Conservation (phyloP, 805 yeast genomes). For the Jamesozyma spencerorum region DNA sequence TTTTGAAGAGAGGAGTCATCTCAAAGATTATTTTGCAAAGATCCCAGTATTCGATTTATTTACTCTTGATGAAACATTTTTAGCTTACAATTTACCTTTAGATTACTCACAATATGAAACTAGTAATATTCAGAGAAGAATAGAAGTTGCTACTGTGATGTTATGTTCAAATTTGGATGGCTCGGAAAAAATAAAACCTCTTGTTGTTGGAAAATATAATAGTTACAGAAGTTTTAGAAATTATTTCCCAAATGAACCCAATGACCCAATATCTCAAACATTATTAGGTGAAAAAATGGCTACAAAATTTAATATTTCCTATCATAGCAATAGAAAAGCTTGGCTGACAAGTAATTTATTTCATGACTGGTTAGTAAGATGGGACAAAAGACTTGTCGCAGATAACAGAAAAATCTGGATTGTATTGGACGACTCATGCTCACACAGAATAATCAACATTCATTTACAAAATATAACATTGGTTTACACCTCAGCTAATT, state of each 20-base stretch:
- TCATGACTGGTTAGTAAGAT: slow-evolving; percentile 50
- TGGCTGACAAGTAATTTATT: slow-evolving; percentile 57
- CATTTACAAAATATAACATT: slow-evolving; percentile 37
- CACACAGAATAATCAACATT: slow-evolving; percentile 49
- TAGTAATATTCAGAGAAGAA: slow-evolving; percentile 29
- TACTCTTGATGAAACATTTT: slow-evolving; percentile 50
- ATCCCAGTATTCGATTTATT: slow-evolving; percentile 45
- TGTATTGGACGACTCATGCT: slow-evolving; percentile 51
- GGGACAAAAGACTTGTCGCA: slow-evolving; percentile 48
- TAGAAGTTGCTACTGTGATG: slow-evolving; percentile 46
- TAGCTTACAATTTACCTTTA: slow-evolving; percentile 51
- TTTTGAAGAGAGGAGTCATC: slow-evolving; percentile 44
- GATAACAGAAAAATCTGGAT: slow-evolving; percentile 44
- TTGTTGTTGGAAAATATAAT: slow-evolving; percentile 52
- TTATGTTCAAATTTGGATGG: slow-evolving; percentile 56
- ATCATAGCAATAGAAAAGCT: slow-evolving; percentile 50
- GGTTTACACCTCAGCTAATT: slow-evolving; percentile 32
- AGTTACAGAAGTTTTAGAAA: slow-evolving; percentile 35
- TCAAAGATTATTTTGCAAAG: slow-evolving; percentile 38
- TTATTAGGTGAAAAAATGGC: slow-evolving; percentile 37
- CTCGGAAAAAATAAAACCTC: slow-evolving; percentile 50
- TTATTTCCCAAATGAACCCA: slow-evolving; percentile 27
- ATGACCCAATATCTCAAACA: slow-evolving; percentile 21
- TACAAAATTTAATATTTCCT: slow-evolving; percentile 42
- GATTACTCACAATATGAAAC: slow-evolving; percentile 44